Conservation (phyloP, 2,329 filamentous ascomycete species). For the Pseudogymnoascus sp. region DNA sequence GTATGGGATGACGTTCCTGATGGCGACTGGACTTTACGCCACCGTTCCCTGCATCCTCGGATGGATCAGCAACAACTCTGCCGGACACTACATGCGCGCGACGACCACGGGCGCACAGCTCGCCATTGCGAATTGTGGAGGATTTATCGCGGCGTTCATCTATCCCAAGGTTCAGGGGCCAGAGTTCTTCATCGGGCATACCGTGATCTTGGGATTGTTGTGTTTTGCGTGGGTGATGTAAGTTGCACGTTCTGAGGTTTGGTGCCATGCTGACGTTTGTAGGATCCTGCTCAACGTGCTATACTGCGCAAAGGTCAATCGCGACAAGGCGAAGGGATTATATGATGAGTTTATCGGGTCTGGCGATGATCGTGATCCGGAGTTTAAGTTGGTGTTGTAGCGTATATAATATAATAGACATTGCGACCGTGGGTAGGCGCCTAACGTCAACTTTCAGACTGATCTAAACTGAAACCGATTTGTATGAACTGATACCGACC, state of each 20-base stretch:
- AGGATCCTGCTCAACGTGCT: conserved; percentile 54
- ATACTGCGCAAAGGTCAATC: conserved; percentile 57
- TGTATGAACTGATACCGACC: no score
- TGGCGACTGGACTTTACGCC: conserved; percentile 40
- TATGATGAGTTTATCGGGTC: conserved; percentile 49
- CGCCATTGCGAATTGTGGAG: conserved; percentile 59
- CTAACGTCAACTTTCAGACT: no score
- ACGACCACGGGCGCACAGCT: conserved; percentile 60
- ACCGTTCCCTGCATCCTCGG: conserved; percentile 41
- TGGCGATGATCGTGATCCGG: conserved; percentile 57
- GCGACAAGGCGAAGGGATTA: conserved; percentile 53
- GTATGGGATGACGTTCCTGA: conserved; percentile 42
- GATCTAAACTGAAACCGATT: no score
- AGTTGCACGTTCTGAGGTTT: conserved; percentile 29
- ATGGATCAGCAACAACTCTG: conserved; percentile 53
- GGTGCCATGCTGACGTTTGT: not conserved
- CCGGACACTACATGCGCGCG: conserved; percentile 62
- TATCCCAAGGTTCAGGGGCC: conserved; percentile 39
- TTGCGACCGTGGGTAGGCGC: no score
- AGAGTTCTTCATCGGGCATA: conserved; percentile 54
- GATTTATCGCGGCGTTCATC: conserved; percentile 48
- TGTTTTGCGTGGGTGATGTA: conserved; percentile 58
- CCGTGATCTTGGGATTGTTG: conserved; percentile 51
- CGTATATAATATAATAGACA: not conserved
- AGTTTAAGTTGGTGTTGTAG: conserved; percentile 53